Percentiles rank a stretch among this genome's conserved stretches.
phyloP scores from a whole-genome alignment of 176 grass and related monocot genomes.

The Hsuehochloa calcarea region DNA sequence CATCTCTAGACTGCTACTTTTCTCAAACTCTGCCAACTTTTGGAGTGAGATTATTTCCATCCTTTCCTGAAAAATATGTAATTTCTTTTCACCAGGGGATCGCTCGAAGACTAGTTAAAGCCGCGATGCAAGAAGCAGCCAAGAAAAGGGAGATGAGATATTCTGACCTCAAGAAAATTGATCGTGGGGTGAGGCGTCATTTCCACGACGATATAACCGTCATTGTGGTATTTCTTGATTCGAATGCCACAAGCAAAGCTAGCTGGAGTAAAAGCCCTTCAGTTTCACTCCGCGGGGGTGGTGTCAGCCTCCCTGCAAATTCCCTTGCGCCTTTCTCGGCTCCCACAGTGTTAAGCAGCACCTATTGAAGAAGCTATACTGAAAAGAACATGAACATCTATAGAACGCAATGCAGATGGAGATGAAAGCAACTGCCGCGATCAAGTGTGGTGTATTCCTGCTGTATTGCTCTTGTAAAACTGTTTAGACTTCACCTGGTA shows the following conservation, averaged over 20 bases:
- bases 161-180: constrained; percentile 86
- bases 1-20: background rate
- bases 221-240: constrained; percentile 67
- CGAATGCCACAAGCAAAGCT: constrained; percentile 50
- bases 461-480: constrained; percentile 27
- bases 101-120: constrained; percentile 61
- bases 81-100: constrained; percentile 55
- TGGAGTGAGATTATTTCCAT: background rate
- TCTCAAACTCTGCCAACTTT: background rate
- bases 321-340: constrained; percentile 57
- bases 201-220: constrained; percentile 85
- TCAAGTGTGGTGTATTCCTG: constrained; percentile 10
- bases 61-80: background rate
- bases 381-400: constrained; percentile 3
- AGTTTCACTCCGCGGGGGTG: constrained; percentile 58
- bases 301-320: constrained; percentile 50
- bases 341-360: constrained; percentile 34
- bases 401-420: constrained; percentile 13
- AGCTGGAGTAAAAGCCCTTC: constrained; percentile 54
- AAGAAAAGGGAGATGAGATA: constrained; percentile 95
- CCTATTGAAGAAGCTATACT: constrained; percentile 35
- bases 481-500: constrained; percentile 42
- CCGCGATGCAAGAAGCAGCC: constrained; percentile 67
- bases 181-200: constrained; percentile 72
- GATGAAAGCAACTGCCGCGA: background rate